Evolutionary conservation across 129 eudicot species (phyloP), one percentile per base, ranked within the genome.

Genomic region (Centrapalus pauciflorus): DNA sequence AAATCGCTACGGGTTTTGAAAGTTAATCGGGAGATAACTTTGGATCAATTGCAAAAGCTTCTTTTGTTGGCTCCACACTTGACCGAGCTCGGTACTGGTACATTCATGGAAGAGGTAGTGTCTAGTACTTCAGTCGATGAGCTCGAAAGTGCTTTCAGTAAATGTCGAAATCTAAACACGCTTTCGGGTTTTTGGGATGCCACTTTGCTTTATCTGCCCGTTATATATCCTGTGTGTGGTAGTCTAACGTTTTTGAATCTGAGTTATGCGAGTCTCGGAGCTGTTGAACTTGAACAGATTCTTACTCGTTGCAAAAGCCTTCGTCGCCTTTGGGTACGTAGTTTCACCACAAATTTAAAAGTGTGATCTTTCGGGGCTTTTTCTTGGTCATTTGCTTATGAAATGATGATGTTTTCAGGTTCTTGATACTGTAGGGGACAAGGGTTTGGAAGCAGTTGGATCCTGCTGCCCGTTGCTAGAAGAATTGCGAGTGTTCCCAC

Each of bases 401-500:
- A 19, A 25, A 14, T 45, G 28, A 9, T 60, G 17, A 4, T 49
- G 8, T 35, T 38, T 69, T 41, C 77, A 90, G 97, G 97, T 90
- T 50, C 69, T 82, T 13, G 97, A 90, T 66, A 79, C 91, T 0
- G 82, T 90, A 0, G 82, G 80, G 34, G 97, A 90, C 71, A 81
- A 78, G 57, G 97, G 92, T 49, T 79, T 87, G 14, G 90, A 87
- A 68, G 85, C 95, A 4, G 83, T 87, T 16, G 97, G 89, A 37
- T 62, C 85, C 17, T 23, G 70, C 77, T 90, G 97, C 59, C 88
- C 85, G 13, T 71, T 84, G 29, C 95, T 90, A 8, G 92, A 87
- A 75, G 97, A 90, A 66, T 86, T 90, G 2, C 82, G 97, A 10
- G 97, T 90, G 67, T 87, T 82, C 66, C 95, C 97, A n/a, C 70